Conservation (phyloP, 202 grass and related monocot species). For the Panicum virgatum region DNA sequence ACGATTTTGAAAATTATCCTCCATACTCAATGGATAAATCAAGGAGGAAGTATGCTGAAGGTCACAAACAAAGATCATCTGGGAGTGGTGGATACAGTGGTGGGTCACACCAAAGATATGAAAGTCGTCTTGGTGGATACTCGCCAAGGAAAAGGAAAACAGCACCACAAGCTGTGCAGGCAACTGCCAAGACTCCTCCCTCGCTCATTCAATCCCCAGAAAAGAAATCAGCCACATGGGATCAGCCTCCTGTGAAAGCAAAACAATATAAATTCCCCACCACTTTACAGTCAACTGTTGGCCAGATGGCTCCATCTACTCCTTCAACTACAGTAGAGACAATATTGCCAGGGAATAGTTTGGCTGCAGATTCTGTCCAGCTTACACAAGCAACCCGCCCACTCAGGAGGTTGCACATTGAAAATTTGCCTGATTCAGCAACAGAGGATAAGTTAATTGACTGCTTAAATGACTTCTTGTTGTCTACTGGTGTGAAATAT, state of each 20-base stretch:
- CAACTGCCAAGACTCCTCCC: conserved; percentile 47
- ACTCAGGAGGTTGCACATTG: conserved; percentile 76
- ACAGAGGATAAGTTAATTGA: conserved; percentile 79
- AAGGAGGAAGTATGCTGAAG: conserved; percentile 69
- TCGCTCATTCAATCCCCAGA: conserved; percentile 56
- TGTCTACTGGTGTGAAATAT: conserved; percentile 47
- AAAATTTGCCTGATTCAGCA: conserved; percentile 70
- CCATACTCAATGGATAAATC: conserved; percentile 53
- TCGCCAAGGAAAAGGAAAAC: conserved; percentile 86
- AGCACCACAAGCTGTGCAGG: conserved; percentile 38
- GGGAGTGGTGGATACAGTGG: conserved; percentile 50
- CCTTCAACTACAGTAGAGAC: conserved; percentile 39
- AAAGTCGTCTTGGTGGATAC: conserved; percentile 72
- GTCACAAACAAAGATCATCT: conserved; percentile 52
- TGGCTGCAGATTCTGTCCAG: conserved; percentile 72
- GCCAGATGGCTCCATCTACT: conserved; percentile 40
- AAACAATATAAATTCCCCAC: conserved; percentile 45
- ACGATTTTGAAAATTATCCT: conserved; percentile 46
- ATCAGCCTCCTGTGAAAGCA: conserved; percentile 67
- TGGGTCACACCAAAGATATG: conserved; percentile 54
- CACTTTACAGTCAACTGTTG: conserved; percentile 48
- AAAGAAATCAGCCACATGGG: conserved; percentile 85
- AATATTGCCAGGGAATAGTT: conserved; percentile 46
- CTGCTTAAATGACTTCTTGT: conserved; percentile 80
- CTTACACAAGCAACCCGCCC: conserved; percentile 90